phyloP scores from a whole-genome alignment of 345 rosid species.

The Capsella bursapastoris region DNA sequence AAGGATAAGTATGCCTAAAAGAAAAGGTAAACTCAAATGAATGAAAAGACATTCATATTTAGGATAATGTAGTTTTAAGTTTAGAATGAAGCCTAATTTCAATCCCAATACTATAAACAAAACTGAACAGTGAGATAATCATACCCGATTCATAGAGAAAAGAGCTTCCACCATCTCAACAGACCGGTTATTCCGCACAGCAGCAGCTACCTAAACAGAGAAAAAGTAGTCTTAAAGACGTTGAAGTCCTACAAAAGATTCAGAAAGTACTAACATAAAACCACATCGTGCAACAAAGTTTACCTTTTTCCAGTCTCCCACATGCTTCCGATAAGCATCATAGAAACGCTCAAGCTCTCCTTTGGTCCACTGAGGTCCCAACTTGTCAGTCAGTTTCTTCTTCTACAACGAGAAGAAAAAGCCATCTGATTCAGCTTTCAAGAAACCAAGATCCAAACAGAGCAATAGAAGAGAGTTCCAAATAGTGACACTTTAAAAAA shows the following conservation, averaged over 20 bases:
- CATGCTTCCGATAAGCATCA: conserved; percentile 75
- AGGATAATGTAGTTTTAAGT: neutral
- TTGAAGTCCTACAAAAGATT: conserved; percentile 14
- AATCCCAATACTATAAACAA: neutral
- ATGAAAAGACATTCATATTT: conserved; percentile 4
- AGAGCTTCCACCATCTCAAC: conserved; percentile 91
- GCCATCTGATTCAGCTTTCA: neutral
- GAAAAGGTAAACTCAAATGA: conserved; percentile 19
- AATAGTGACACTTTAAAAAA: neutral
- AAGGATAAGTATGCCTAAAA: conserved; percentile 90
- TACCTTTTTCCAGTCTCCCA: conserved; percentile 90
- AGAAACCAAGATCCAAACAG: conserved; percentile 20
- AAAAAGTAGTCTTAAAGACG: conserved; percentile 5
- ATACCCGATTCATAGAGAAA: conserved; percentile 79
- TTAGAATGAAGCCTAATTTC: conserved; percentile 6
- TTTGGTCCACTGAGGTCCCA: conserved; percentile 92
- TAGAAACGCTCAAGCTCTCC: conserved; percentile 86
- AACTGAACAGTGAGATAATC: conserved; percentile 23
- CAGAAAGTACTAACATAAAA: conserved; percentile 6
- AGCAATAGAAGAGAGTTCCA: conserved; percentile 1
- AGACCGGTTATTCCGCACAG: conserved; percentile 64
- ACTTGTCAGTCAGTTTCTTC: conserved; percentile 76
- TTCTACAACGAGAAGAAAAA: conserved; percentile 46
- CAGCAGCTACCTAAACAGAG: conserved; percentile 63
- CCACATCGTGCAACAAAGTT: neutral